Evolutionary conservation across 1,284 basidiomycete species (phyloP), one percentile per base, ranked within the genome.

Genomic region (Sporisorium scitamineum): DNA sequence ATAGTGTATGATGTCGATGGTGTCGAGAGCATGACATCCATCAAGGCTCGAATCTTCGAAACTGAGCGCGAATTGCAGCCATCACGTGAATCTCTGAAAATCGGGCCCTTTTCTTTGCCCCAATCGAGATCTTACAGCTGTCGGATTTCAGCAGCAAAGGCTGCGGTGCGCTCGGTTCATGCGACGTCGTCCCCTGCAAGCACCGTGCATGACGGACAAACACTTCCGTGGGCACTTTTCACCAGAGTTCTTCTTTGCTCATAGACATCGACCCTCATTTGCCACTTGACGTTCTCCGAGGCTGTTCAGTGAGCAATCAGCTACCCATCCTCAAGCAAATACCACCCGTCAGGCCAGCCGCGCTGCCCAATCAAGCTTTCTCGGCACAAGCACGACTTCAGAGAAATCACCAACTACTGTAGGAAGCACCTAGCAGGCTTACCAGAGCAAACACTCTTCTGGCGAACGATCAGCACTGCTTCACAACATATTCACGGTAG

Each of bases 51-150:
- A 24, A 63, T 59, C 55, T 70, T 59, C 50, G 51, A 50, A 52
- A 34, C 20, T 22, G 11, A 55, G 13, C 64, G 64, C 58, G 51
- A 59, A 59, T 39, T 24, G 39, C 42, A 42, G 60, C 29, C 54
- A 47, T 62, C 60, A 69, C 66, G 66, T 55, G 53, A 34, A 69
- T 63, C 56, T 48, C 5, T 1, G 0, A 18, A 22, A 41, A 69
- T 69, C 66, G 60, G 66, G 60, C 6, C 18, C n/a, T 3, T n/a
- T 16, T 3, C 2, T 5, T 14, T 6, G 24, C 2, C 10, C 20
- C 5, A 24, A 68, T 58, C 65, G 41, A 31, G 65, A 54, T 61
- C 18, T 32, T 2, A 24, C 22, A 45, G 18, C 24, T 6, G 6
- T 48, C 54, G 41, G 57, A 61, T 51, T 55, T 59, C 48, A 60